Evolutionary conservation across 495 filamentous ascomycete species (phyloP).

Genomic region (Melanomma pulvis-pyrius): DNA sequence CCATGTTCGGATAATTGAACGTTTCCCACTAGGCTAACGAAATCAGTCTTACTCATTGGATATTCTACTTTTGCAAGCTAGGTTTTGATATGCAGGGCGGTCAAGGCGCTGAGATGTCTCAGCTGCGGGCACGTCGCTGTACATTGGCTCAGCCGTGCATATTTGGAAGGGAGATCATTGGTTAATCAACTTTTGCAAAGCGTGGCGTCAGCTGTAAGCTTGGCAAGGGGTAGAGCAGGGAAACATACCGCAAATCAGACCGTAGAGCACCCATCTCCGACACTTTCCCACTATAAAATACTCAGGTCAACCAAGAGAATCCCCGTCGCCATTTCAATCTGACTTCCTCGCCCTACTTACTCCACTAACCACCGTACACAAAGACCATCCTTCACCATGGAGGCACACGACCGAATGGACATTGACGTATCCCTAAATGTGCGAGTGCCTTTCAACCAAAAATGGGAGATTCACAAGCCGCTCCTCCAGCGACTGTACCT

Average conservation of each 20-base stretch:
- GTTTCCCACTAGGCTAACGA: neutral
- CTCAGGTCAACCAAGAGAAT: neutral
- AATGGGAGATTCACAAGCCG: slow-evolving; percentile 9
- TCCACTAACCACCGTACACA: neutral
- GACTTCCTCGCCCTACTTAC: too few species aligned
- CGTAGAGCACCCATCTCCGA: neutral
- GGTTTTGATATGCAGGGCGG: neutral
- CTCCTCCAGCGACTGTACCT: slow-evolving; percentile 6
- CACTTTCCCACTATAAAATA: neutral
- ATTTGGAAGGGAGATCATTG: neutral
- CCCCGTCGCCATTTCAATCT: neutral
- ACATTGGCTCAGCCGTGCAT: neutral
- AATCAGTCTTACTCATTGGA: neutral
- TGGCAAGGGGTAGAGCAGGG: neutral
- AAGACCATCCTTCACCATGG: neutral
- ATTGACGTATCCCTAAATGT: neutral
- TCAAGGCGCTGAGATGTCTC: neutral
- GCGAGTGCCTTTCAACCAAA: neutral
- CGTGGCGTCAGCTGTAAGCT: slow-evolving; percentile 2
- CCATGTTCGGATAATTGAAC: neutral
- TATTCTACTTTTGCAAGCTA: slow-evolving; percentile 5
- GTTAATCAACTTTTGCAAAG: neutral
- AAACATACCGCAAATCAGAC: neutral
- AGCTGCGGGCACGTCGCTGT: neutral
- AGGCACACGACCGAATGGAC: neutral